Base-by-base conservation (phyloP, 2,329 filamentous ascomycete species). In the Fusarium miscanthi region DNA sequence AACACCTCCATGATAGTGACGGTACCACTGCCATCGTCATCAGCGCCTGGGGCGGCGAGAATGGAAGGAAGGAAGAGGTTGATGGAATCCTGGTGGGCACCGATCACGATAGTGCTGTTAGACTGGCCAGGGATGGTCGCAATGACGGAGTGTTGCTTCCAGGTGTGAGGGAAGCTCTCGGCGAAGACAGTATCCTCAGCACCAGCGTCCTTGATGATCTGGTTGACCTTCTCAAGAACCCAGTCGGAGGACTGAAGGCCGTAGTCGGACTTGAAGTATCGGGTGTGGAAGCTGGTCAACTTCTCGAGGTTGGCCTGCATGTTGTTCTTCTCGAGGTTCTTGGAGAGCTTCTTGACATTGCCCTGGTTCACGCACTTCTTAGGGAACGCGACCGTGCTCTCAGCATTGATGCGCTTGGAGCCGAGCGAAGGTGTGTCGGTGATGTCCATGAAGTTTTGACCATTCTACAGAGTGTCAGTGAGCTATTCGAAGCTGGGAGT, bases 1-100 rank as follows among this genome's bases (percentile, higher is more conserved):
- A 99, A 89, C 6, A 94, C 93, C 83, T 99, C 95, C 59, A 98
- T 89, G 75, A 97, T 98, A 14, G 95, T 98, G 25, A 98, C 94
- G 4, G 94, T 96, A 63, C 94, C 94, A 75, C 92, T 94, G 71
- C 95, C 95, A 79, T 98, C 95, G 76, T 98, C 95, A 76, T 98
- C 96, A n/a, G 95, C 95, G 49, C 95, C 95, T 0, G 95, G 95
- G 0, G 95, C 95, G 19, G 93, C 89, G 38, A 98, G 87, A 40
- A 97, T 85, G 5, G 92, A 93, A 2, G 95, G 95, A 17, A 97
- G 83, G 84, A 94, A 97, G 49, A 97, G 87, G 83, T 98, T 98
- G 83, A 97, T 97, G 77, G 93, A 97, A 82, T 98, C 95, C 81
- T 97, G 95, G 81, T 98, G 95, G 2, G 95, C 94, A 58, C 95